Evolutionary conservation across 2,329 filamentous ascomycete genomes (phyloP), one percentile per base, ranked within the genome.

Genomic region (Penicillium hesseltinei): DNA sequence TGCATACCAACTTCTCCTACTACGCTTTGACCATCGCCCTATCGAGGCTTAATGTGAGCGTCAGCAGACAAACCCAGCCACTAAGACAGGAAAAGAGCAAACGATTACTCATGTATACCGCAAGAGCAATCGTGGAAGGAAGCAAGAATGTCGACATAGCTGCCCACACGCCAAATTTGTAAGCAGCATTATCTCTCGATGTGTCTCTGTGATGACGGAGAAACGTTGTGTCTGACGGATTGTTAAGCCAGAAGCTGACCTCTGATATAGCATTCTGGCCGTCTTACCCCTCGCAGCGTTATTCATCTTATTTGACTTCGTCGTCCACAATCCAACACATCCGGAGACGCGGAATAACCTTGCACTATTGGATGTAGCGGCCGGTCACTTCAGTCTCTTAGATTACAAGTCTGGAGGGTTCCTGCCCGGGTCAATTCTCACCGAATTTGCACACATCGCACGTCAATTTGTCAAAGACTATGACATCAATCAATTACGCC

Each of bases 261-360:
- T 23, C 6, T 17, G 13, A 25, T 15, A 25, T 17, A 42, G 39
- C 4, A 42, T 42, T 5, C 4, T 42, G 3, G 4, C 39, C 4
- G 7, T 23, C 17, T 25, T 77, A 2, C 77, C 77, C 0, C 56
- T 78, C 8, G 67, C 70, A 0, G 73, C 73, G 0, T 61, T 77
- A 0, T 76, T 79, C 29, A 72, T 78, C 9, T 61, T 79, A 1
- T 79, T 79, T 47, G 77, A 79, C 51, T 67, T 76, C 13, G 71
- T 78, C 1, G 63, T 78, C 5, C 73, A 76, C 56, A 69, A 76
- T 40, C 75, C 74, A 1, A 60, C 49, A 5, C 68, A 75, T 33
- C 62, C 66, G 0, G 73, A 77, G 35, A 76, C 70, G 0, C 65
- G 52, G 39, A 69, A 60, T 3, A 77, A 79, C 50, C 66, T 80